Evolutionary conservation across 2,329 filamentous ascomycete genomes (phyloP).

Genomic region (Aspergillus japonicus): DNA sequence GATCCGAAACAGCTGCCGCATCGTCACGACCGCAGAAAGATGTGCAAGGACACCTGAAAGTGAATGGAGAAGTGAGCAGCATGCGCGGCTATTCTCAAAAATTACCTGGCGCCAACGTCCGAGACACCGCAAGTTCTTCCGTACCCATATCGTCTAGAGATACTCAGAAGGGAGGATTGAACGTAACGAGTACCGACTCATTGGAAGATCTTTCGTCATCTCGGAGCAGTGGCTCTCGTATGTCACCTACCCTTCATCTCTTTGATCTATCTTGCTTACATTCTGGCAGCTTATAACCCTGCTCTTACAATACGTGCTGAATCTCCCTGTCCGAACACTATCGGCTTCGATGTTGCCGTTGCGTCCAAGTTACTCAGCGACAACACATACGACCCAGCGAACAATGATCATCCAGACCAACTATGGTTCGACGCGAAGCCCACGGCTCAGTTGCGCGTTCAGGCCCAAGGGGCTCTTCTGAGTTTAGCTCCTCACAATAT

Average conservation of each 20-base stretch:
- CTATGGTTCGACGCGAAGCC: conserved; percentile 22
- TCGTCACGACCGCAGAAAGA: background rate
- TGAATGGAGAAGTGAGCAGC: background rate
- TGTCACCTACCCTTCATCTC: background rate
- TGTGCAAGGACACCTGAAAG: background rate
- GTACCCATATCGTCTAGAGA: background rate
- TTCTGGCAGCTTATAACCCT: conserved; percentile 35
- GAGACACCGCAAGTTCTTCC: background rate
- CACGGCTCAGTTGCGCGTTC: conserved; percentile 40
- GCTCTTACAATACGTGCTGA: conserved; percentile 28
- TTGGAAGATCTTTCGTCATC: conserved; percentile 21
- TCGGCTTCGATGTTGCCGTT: conserved; percentile 5
- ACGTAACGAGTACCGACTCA: conserved; percentile 29
- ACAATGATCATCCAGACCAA: background rate
- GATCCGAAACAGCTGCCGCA: background rate
- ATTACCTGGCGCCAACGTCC: background rate
- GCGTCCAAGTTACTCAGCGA: background rate
- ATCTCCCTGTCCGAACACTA: conserved; percentile 15
- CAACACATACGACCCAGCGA: conserved; percentile 11
- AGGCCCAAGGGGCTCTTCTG: conserved; percentile 66
- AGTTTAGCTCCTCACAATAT: conserved; percentile 64
- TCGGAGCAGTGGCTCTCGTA: conserved; percentile 37
- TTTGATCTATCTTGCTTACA: conserved; percentile 21
- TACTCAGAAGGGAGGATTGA: conserved; percentile 12
- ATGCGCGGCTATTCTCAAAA: background rate